phyloP scores from a whole-genome alignment of 2,329 filamentous ascomycete species.

The Pleomassaria siparia region DNA sequence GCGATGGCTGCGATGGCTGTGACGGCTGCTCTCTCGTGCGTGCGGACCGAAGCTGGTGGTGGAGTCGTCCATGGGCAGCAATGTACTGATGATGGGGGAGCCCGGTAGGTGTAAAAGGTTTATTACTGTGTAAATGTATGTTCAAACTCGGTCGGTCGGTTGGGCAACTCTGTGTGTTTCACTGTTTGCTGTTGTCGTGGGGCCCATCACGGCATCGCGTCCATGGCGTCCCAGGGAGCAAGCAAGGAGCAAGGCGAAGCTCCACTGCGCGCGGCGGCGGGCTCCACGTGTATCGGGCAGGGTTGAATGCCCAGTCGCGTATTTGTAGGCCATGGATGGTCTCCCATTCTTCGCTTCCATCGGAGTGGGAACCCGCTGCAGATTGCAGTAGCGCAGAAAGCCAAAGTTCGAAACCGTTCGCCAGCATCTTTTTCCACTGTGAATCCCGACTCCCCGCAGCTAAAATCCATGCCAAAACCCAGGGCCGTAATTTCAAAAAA shows the following conservation, averaged over 20 bases:
- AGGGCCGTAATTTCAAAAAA: slow-evolving; percentile 31
- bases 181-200: no score
- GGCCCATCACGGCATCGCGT: no score
- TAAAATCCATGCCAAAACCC: slow-evolving; percentile 30
- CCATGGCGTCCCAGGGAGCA: slow-evolving; percentile 11
- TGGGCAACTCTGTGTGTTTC: no score
- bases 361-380: slow-evolving; percentile 37
- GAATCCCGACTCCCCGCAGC: slow-evolving; percentile 41
- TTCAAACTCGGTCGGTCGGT: no score
- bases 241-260: slow-evolving; percentile 15
- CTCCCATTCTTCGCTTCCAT: slow-evolving; percentile 36
- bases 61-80: no score
- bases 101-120: no score
- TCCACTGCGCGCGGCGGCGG: slow-evolving; percentile 16
- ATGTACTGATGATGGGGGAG: no score
- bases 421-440: slow-evolving; percentile 19
- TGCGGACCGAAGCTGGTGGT: no score
- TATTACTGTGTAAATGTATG: no score
- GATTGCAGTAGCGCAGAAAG: slow-evolving; percentile 38
- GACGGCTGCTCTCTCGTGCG: not conserved
- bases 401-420: slow-evolving; percentile 29
- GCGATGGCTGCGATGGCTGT: not conserved
- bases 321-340: slow-evolving; percentile 31
- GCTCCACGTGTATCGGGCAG: slow-evolving; percentile 41
- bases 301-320: slow-evolving; percentile 32